Evolutionary conservation across 768 basidiomycete species (phyloP), one percentile per base, ranked within the genome.

Genomic region (Leucosporidium yakuticum): DNA sequence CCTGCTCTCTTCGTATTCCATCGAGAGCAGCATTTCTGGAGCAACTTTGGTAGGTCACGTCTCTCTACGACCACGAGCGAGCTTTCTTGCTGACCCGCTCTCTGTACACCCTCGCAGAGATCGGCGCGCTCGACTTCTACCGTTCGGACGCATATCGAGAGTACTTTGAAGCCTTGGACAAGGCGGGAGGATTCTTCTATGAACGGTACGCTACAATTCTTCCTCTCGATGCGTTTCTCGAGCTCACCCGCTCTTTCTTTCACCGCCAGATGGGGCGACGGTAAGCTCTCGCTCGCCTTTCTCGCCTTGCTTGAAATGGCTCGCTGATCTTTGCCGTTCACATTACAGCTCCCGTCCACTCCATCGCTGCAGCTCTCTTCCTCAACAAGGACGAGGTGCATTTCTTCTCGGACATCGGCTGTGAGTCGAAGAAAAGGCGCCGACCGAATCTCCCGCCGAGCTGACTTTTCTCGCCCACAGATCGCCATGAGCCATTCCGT

Each of bases 331-430:
- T 9, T 20, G 27, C 14, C 80, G 17, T 82, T 83, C 76, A 81
- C 80, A 74, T 82, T 81, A 69, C 81, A 90, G 85, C 95, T 0
- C 90, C 89, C 0, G 85, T 92, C 12, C 90, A 92, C 76, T 89
- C 87, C 63, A 92, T 97, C 66, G 95, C 89, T 47, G 93, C 88
- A 1, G 88, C 94, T 0, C 81, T 98, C 14, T 90, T 97, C 72
- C 88, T 91, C 0, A 84, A 83, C 77, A 93, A 90, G 77, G 88
- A 91, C 23, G 89, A 76, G 79, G 86, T 97, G 53, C 90, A 96
- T 78, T 98, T 91, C 81, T 97, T 97, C 83, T 85, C 88, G 71
- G 92, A 97, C 76, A 90, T 98, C 60, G 94, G 91, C 5, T 98
- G 65, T 55, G 47, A 31, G 65, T 23, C 9, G 6, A 27, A 23